Evolutionary conservation across 2,329 filamentous ascomycete species (phyloP).

Genomic region (Aspergillus vadensis): DNA sequence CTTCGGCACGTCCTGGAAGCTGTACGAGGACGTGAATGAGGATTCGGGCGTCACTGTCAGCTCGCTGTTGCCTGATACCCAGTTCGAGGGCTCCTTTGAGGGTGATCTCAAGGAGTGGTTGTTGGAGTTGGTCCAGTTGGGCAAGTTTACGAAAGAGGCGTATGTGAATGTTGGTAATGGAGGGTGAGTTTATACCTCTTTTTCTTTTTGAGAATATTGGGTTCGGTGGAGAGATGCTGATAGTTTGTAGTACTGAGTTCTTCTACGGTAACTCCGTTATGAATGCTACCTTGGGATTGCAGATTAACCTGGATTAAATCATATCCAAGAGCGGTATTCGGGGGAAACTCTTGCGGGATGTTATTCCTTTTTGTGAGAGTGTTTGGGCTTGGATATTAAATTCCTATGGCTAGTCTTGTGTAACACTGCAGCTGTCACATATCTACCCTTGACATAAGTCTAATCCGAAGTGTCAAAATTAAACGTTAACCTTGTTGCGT

Average conservation of each 20-base stretch:
- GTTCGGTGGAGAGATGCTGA: not conserved
- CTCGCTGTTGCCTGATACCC: conserved; percentile 40
- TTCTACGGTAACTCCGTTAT: conserved; percentile 25
- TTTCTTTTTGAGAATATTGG: not conserved
- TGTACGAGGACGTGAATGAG: conserved; percentile 47
- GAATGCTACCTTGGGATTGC: conserved; percentile 22
- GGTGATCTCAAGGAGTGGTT: conserved; percentile 50
- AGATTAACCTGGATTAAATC: conserved; percentile 19
- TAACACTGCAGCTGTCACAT: no score
- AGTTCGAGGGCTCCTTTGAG: conserved; percentile 42
- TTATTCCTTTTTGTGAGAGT: not conserved
- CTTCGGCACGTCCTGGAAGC: conserved; percentile 44
- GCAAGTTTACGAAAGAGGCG: conserved; percentile 38
- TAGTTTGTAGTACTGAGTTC: conserved; percentile 26
- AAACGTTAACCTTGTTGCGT: no score
- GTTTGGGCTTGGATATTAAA: not conserved
- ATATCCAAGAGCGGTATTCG: not conserved
- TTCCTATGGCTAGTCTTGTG: not conserved
- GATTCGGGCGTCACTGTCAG: conserved; percentile 49
- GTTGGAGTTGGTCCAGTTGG: conserved; percentile 39
- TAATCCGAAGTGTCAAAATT: no score
- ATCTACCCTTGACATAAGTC: no score
- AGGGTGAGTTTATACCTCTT: conserved; percentile 26
- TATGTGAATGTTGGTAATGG: conserved; percentile 51
- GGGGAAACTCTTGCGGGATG: not conserved